Base-by-base conservation (phyloP, 2,329 filamentous ascomycete genomes). In the Trichophyton verrucosum region DNA sequence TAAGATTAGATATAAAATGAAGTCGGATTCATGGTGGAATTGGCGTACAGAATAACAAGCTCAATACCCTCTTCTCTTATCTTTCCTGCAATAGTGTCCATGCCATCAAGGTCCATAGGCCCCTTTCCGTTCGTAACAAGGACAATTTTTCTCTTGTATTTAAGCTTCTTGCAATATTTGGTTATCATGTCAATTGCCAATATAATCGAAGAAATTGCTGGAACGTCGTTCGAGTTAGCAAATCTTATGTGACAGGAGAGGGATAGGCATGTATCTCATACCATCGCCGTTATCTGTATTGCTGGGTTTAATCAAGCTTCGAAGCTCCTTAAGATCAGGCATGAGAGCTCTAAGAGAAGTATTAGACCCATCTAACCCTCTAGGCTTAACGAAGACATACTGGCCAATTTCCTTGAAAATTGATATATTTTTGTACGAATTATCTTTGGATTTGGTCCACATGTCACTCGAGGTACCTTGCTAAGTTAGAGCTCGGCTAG, bases 101-200 rank as follows among this genome's bases (percentile, higher is more conserved):
- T 72, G 58, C 85, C 87, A 59, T 90, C 86, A 1, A 79, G 81
- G 64, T 92, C 88, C 71, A 96, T 86, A 1, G 76, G 71, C 0
- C 87, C 87, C 61, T 82, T 81, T 0, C 86, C 94, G 73, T 96
- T 88, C 0, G 94, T 97, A 57, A 97, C 79, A 2, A 99, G 80
- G 42, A 92, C 82, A 65, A 99, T 91, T 69, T 84, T 86, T 67
- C 89, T 82, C 66, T 82, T 85, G 76, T 85, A 91, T 76, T 96
- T 91, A 64, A 91, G 81, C 70, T 89, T 87, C 74, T 87, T 91
- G 66, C 89, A 94, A 61, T 87, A 85, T 0, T 79, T 82, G 61
- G 81, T 80, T 61, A 99, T 95, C 87, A 96, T 90, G 65, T 91
- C 82, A 38, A 94, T 84, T 0, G 90, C 94, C 57, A 97, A 74